phyloP scores from a whole-genome alignment of 148 eudicot genomes.

The Heliamphora exappendiculata region DNA sequence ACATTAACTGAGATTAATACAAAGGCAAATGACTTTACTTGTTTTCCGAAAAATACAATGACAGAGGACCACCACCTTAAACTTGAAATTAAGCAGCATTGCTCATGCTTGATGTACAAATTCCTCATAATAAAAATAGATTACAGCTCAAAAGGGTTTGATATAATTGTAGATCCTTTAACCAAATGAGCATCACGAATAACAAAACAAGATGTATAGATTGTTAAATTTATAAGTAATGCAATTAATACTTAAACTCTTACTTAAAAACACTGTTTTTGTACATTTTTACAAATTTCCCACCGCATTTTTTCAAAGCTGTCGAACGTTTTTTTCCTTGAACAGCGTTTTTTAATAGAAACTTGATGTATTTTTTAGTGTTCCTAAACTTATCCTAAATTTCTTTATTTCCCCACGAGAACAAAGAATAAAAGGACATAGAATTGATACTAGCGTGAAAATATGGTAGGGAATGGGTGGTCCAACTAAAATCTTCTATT shows the following conservation, averaged over 20 bases:
- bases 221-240: too few relatives aligned
- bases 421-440: not conserved
- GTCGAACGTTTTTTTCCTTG: too few relatives aligned
- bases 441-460: not conserved
- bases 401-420: too few relatives aligned
- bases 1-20: not conserved
- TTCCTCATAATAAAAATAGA: not conserved
- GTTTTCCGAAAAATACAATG: not conserved
- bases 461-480: not conserved
- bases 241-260: too few relatives aligned
- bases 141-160: not conserved
- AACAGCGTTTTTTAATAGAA: too few relatives aligned
- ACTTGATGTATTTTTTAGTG: too few relatives aligned
- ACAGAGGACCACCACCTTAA: not conserved
- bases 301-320: too few relatives aligned
- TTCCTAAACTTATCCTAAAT: too few relatives aligned
- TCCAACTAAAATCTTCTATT: not conserved
- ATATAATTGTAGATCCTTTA: not conserved
- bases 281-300: too few relatives aligned
- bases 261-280: too few relatives aligned
- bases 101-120: not conserved
- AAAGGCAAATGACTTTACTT: not conserved
- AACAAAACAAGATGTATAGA: not conserved
- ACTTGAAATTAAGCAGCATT: not conserved
- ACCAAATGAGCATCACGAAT: not conserved